Base-by-base conservation (phyloP, 352 stramenopile genomes). In the Globisporangium solare region DNA sequence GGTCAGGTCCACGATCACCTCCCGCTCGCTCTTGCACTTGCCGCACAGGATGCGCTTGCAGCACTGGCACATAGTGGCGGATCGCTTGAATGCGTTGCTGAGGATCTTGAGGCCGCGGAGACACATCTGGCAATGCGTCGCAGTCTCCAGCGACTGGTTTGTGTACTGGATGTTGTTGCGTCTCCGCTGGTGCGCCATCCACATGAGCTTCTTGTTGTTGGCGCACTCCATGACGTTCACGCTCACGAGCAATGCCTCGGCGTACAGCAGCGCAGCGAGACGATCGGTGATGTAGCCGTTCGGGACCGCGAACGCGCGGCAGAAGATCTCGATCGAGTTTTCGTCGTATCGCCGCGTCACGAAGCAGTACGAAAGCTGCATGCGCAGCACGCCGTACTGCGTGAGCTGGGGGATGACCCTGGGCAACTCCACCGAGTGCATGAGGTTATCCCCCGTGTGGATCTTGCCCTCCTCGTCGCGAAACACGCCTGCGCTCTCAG, bases 201-300 rank as follows among this genome's bases (percentile, higher is more conserved):
- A 76, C 32, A 63, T 66, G 27, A 76, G 58, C 37, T 76, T 76
- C 46, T 76, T 76, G 22, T 58, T 59, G 49, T 76, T 56, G 4
- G 57, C 56, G 52, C 63, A 73, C 17, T 67, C 64, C 2, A 70
- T 63, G 14, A 70, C 61, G 31, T 62, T 55, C 3, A 57, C 21
- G 0, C 49, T 40, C 6, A 54, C 40, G 2, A 67, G 32, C 31
- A 70, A 31, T 27, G 60, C 58, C 2, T 73, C 61, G 13, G 58
- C 56, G 12, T 59, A 55, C 37, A 74, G 40, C 11, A 47, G 31
- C 11, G 63, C 55, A 13, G 57, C 62, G 31, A 74, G 18, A 6
- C 45, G 24, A 22, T 56, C 40, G 15, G 63, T 31, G 50, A 73
- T 70, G n/a, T 64, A 58, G 10, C 66, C 64, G 12, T 45, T 39